phyloP scores from a whole-genome alignment of 179 eudicot species.

The Carnegiea gigantea region DNA sequence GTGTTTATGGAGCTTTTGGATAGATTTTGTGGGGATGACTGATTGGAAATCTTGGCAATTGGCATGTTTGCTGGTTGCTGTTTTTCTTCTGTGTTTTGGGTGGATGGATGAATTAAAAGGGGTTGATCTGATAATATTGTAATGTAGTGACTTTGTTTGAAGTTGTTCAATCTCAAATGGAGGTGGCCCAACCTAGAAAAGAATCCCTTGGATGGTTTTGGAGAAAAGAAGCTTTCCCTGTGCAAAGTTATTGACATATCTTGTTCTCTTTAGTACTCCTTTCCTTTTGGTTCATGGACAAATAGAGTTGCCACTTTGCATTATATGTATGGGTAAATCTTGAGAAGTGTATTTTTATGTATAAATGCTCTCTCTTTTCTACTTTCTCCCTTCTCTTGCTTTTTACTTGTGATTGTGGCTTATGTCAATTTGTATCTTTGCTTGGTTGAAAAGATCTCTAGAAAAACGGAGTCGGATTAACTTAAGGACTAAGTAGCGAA shows the following conservation, averaged over 20 bases:
- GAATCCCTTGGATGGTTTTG: not conserved
- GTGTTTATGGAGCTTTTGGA: not conserved
- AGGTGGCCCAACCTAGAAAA: constrained; percentile 17
- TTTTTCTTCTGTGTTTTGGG: constrained; percentile 4
- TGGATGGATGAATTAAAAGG: not conserved
- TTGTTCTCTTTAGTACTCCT: not conserved
- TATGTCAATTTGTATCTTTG: not conserved
- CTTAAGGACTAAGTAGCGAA: not conserved
- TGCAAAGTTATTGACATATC: constrained; percentile 16
- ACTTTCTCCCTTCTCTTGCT: not conserved
- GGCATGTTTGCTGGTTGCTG: constrained; percentile 5
- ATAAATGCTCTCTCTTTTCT: not conserved
- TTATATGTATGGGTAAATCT: not conserved
- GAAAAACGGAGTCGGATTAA: not conserved
- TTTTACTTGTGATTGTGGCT: not conserved
- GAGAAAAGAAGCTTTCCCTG: not conserved
- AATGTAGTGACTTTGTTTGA: constrained; percentile 15
- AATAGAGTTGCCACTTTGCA: not conserved
- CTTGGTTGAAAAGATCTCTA: not conserved
- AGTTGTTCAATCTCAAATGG: not conserved
- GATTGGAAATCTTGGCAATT: constrained; percentile 21
- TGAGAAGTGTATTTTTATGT: not conserved
- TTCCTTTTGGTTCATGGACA: not conserved
- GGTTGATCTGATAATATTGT: not conserved
- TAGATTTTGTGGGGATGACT: constrained; percentile 20